phyloP scores from a whole-genome alignment of 495 filamentous ascomycete species.

The Bathelium albidoporum region DNA sequence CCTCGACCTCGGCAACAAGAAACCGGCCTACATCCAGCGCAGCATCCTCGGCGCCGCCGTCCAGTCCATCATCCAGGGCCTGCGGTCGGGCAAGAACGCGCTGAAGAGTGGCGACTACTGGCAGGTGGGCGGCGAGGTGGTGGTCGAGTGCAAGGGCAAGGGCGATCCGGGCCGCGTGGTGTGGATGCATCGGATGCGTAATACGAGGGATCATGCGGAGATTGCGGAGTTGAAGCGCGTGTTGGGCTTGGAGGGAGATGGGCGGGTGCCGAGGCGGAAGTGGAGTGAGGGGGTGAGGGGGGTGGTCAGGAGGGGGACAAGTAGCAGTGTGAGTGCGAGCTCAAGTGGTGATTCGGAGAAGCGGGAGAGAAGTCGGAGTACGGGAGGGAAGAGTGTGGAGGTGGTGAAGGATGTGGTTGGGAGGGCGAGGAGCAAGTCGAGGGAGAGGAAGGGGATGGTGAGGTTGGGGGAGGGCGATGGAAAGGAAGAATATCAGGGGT shows the following conservation, averaged over 20 bases:
- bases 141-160: slow-evolving; percentile 56
- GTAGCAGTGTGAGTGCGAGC: background rate
- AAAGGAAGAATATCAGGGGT: background rate
- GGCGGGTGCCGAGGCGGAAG: background rate
- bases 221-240: slow-evolving; percentile 51
- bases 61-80: slow-evolving; percentile 43
- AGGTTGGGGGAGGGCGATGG: background rate
- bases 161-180: slow-evolving; percentile 31
- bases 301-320: background rate
- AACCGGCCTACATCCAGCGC: slow-evolving; percentile 56
- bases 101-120: slow-evolving; percentile 56
- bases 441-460: background rate
- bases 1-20: slow-evolving; percentile 45
- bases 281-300: slow-evolving; percentile 1
- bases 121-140: slow-evolving; percentile 76
- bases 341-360: background rate
- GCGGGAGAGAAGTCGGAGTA: background rate
- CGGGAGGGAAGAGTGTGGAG: background rate
- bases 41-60: slow-evolving; percentile 37
- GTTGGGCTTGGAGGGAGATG: slow-evolving; percentile 41
- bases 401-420: background rate
- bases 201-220: slow-evolving; percentile 69
- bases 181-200: slow-evolving; percentile 81
- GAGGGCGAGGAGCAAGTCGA: slow-evolving; percentile 3
- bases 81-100: slow-evolving; percentile 46